Evolutionary conservation across 2,329 filamentous ascomycete genomes (phyloP), one percentile per base, ranked within the genome.

Genomic region (Pestalotiopsis sp.): DNA sequence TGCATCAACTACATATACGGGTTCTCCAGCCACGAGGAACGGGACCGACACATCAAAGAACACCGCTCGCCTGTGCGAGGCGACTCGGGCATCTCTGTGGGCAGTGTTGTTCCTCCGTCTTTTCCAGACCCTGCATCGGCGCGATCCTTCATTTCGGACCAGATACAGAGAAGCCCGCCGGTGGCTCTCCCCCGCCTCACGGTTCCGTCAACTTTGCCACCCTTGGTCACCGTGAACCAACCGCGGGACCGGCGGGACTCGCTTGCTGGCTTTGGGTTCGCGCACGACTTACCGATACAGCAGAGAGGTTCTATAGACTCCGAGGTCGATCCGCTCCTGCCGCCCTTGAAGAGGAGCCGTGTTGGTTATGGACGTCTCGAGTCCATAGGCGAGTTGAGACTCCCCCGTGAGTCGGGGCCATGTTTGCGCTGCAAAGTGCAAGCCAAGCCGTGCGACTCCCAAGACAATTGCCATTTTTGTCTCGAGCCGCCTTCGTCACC

Each of bases 1-100:
- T 90, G 87, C 73, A 78, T 87, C 69, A 84, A 87, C 75, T 89
- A 88, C 76, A 84, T 89, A 49, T 90, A 89, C 71, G 87, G 87
- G 38, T 89, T 89, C 73, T 74, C 80, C 45, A 84, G 81, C 68
- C 80, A 79, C 49, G 79, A 85, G 66, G 86, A 88, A 70, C 83
- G 86, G 66, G 85, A 89, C 67, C 80, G 80, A 45, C 87, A 90
- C 75, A 74, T 80, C 56, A 82, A 79, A 70, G 80, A 85, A 67
- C 86, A 89, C 74, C 70, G 73, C n/a, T 66, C 75, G 61, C 77
- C 78, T 25, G 72, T 75, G 14, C 86, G 85, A 72, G 79, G 83
- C 70, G 83, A 86, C 71, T 83, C 83, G 3, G 83, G 80, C 9
- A 77, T 84, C 68, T 84, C 82, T 9, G 75, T 83, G 5, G 77